Percentiles rank a stretch among this genome's conserved stretches.
phyloP scores from a whole-genome alignment of 495 filamentous ascomycete species.

The Podospora tetraspora region DNA sequence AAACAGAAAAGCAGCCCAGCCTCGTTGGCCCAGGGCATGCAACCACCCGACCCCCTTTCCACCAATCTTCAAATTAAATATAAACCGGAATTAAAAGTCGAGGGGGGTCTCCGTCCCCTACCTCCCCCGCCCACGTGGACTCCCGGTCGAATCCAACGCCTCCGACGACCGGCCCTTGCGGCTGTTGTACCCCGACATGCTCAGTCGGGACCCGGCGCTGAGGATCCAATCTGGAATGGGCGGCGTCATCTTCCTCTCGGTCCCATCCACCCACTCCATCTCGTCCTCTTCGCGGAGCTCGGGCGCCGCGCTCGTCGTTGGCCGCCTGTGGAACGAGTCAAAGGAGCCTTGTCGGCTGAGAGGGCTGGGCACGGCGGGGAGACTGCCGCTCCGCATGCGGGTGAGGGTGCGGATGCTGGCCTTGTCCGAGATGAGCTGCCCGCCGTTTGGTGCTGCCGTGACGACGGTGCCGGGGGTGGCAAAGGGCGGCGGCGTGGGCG shows the following conservation, averaged over 20 bases:
- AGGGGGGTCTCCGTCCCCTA: neutral
- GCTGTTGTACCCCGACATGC: slow-evolving; percentile 35
- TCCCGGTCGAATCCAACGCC: slow-evolving; percentile 3
- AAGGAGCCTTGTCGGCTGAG: slow-evolving; percentile 47
- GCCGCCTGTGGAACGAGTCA: slow-evolving; percentile 38
- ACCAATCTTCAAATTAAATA: slow-evolving; percentile 9
- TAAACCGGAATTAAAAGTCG: slow-evolving; percentile 10
- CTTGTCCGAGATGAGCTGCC: slow-evolving; percentile 57
- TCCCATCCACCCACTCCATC: slow-evolving; percentile 6
- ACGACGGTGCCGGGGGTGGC: slow-evolving; percentile 65
- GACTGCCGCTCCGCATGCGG: slow-evolving; percentile 62
- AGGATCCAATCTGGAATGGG: slow-evolving; percentile 57
- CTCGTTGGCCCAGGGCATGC: neutral
- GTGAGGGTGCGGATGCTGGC: slow-evolving; percentile 50
- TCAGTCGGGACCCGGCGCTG: slow-evolving; percentile 42
- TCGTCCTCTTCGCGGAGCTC: slow-evolving; percentile 32
- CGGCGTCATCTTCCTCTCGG: slow-evolving; percentile 48
- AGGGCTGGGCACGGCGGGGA: slow-evolving; percentile 50
- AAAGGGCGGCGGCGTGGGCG: slow-evolving; percentile 62
- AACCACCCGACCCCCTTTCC: neutral
- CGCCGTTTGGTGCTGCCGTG: slow-evolving; percentile 63
- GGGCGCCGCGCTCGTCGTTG: slow-evolving; percentile 23
- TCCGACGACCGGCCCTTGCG: slow-evolving; percentile 17
- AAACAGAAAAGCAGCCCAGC: neutral
- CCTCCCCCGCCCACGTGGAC: neutral